Evolutionary conservation across 371 early-diverging fungal species (phyloP).

Genomic region (Mucor velutinosus): DNA sequence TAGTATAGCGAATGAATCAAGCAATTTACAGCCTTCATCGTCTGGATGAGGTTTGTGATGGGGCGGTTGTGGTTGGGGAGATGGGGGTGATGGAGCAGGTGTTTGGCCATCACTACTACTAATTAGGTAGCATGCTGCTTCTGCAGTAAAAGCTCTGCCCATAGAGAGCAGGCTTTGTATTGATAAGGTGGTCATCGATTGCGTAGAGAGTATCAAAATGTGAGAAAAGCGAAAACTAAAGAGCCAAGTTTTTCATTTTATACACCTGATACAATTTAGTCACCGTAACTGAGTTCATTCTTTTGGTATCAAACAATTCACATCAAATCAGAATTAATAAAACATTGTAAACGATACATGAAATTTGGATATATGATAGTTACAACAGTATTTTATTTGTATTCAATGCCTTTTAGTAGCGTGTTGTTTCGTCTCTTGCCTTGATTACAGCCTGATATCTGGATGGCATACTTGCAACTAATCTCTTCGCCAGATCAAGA

Average conservation of each 20-base stretch:
- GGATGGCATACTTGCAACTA: too few relatives aligned
- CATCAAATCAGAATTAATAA: too few relatives aligned
- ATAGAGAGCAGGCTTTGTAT: constrained; percentile 10
- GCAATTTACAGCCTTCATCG: constrained; percentile 55
- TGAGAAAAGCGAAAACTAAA: neutral
- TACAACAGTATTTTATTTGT: too few relatives aligned
- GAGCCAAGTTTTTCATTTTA: neutral
- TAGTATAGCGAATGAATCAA: constrained; percentile 66
- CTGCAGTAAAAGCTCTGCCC: constrained; percentile 1
- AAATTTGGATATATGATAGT: too few relatives aligned
- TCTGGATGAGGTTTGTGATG: constrained; percentile 19
- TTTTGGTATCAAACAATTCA: too few relatives aligned
- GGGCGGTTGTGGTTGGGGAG: neutral
- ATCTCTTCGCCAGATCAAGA: too few relatives aligned
- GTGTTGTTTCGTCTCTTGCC: too few relatives aligned
- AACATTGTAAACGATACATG: too few relatives aligned
- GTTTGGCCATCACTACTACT: neutral
- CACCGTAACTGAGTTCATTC: too few relatives aligned
- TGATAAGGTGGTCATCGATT: constrained; percentile 3
- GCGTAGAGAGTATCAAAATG: neutral
- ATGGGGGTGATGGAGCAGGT: neutral
- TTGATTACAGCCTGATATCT: too few relatives aligned
- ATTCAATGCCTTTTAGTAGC: too few relatives aligned
- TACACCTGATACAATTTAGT: too few relatives aligned
- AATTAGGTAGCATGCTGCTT: neutral